phyloP scores from a whole-genome alignment of 768 basidiomycete species.

The Collybia mongolica region DNA sequence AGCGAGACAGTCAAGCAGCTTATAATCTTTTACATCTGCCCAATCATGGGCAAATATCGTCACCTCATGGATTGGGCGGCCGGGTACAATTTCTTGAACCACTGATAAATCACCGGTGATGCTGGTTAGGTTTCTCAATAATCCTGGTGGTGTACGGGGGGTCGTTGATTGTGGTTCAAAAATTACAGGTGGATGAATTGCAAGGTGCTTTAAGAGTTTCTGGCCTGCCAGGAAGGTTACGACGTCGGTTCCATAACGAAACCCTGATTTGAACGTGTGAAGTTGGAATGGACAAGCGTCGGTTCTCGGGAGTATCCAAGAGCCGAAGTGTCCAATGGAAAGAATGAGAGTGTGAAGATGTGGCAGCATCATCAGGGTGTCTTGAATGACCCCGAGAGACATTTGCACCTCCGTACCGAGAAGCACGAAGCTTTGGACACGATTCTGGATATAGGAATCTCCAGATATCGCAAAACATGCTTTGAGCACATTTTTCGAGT shows the following conservation, averaged over 20 bases:
- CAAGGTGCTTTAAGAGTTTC: conserved; percentile 1
- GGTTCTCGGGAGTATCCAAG: conserved; percentile 21
- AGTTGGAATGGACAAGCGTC: conserved; percentile 18
- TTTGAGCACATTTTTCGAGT: conserved; percentile 14
- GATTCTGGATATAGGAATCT: conserved; percentile 16
- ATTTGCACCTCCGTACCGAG: conserved; percentile 15
- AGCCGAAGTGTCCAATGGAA: conserved; percentile 15
- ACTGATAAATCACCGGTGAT: conserved; percentile 18
- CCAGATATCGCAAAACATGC: conserved; percentile 20
- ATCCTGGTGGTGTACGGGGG: neutral
- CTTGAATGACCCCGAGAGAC: conserved; percentile 20
- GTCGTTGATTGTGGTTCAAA: neutral
- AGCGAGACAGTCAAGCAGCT: conserved; percentile 15
- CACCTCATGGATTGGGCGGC: conserved; percentile 17
- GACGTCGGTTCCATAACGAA: conserved; percentile 14
- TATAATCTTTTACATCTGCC: conserved; percentile 1
- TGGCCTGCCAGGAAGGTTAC: conserved; percentile 17
- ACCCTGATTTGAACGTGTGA: conserved; percentile 15
- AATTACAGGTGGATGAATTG: no score
- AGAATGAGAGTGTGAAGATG: conserved; percentile 21
- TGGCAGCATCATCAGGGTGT: conserved; percentile 16
- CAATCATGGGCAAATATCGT: conserved; percentile 8
- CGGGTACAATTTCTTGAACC: conserved; percentile 17
- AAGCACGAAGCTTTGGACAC: conserved; percentile 19
- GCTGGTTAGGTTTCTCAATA: conserved; percentile 13